Evolutionary conservation across 2,329 filamentous ascomycete genomes (phyloP).

Genomic region (Myriosclerotinia scirpicola): DNA sequence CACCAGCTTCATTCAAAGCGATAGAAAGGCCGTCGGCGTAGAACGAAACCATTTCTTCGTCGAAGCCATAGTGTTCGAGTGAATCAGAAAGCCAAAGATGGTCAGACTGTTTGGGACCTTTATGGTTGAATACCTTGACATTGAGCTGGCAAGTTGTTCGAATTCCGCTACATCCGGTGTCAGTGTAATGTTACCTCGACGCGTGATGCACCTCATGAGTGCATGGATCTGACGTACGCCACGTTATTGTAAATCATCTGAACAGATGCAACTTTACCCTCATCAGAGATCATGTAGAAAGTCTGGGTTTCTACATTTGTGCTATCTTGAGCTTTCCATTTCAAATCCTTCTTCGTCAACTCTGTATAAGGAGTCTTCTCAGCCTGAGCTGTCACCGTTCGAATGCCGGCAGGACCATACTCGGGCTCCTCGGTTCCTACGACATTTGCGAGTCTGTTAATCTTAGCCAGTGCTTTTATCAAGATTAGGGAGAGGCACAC

Average conservation of each 20-base stretch:
- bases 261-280: conserved; percentile 71
- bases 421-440: conserved; percentile 95
- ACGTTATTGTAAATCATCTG: conserved; percentile 99
- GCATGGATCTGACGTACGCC: conserved; percentile 60
- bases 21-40: conserved; percentile 83
- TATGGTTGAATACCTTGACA: conserved; percentile 83
- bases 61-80: conserved; percentile 77
- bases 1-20: conserved; percentile 81
- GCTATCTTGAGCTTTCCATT: conserved; percentile 77
- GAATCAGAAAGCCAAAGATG: conserved; percentile 78
- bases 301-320: conserved; percentile 94
- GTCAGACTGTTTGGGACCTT: conserved; percentile 64
- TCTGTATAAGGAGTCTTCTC: conserved; percentile 78
- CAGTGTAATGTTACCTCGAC: conserved; percentile 16
- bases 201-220: conserved; percentile 28
- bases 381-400: conserved; percentile 78
- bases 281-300: conserved; percentile 85
- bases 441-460: conserved; percentile 66
- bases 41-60: conserved; percentile 78
- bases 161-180: conserved; percentile 63
- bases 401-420: conserved; percentile 87
- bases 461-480: conserved; percentile 17
- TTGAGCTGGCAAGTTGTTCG: conserved; percentile 93
- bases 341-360: conserved; percentile 72
- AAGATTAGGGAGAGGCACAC: conserved; percentile 20